Evolutionary conservation across 2,329 filamentous ascomycete species (phyloP), one percentile per base, ranked within the genome.

Genomic region (Nemania abortiva): DNA sequence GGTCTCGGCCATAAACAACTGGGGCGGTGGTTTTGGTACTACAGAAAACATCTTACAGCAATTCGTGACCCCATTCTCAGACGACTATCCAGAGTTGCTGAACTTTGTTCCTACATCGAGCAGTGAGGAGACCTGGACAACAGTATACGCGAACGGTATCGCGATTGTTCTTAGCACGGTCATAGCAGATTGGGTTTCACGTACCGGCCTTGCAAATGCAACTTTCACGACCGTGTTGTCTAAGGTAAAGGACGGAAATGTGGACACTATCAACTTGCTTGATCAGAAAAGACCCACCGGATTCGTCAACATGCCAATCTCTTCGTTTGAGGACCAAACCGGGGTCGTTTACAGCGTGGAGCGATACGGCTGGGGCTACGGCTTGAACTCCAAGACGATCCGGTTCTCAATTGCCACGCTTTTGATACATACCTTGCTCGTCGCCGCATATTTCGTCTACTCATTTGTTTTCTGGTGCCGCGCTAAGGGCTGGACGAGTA

Each of bases 281-380:
- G 1, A 5, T 0, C 60, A 68, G 42, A 11, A 18, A 13, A n/a
- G n/a, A 2, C 2, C 34, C 1, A 18, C 1, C 10, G 39, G 20
- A 3, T 63, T 50, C 22, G 6, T 11, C 27, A 62, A 6, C 1
- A 22, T 13, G 11, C 60, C 60, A 2, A 5, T 52, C 6, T 15
- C 60, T 4, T 1, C 49, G 2, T 62, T 70, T 15, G 37, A 45
- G 0, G 27, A 39, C 22, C 64, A 68, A 45, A 70, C 68, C 4
- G 1, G 2, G 6, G 9, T 68, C 24, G 34, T 31, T 0, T 68
- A 31, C 60, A 18, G 7, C 0, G 45, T 70, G 9, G 22, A 68
- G 52, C 60, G 65, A 1, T 59, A 70, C 52, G 68, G 68, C 18
- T 70, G 49, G 31, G 65, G 68, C 27, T 70, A 68, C 29, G 68